phyloP scores from a whole-genome alignment of 805 yeast genomes.

The Candida sonorensis region DNA sequence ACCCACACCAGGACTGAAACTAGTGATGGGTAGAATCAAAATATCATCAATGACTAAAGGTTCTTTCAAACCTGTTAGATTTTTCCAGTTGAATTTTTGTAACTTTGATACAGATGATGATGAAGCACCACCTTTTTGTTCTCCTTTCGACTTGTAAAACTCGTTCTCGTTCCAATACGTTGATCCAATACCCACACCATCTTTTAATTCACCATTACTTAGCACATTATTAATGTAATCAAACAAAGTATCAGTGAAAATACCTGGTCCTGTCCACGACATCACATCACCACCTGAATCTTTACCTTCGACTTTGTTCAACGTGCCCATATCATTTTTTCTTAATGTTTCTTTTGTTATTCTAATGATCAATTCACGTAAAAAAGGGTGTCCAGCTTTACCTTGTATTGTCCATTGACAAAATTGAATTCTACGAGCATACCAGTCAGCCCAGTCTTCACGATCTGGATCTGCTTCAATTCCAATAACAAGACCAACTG shows the following conservation, averaged over 20 bases:
- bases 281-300: conserved; percentile 72
- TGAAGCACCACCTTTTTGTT: conserved; percentile 16
- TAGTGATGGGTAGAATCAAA: conserved; percentile 62
- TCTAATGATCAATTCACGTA: conserved; percentile 70
- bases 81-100: conserved; percentile 46
- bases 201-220: conserved; percentile 24
- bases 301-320: conserved; percentile 45
- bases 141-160: conserved; percentile 14
- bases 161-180: conserved; percentile 17
- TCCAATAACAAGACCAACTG: conserved; percentile 79
- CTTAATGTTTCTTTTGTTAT: conserved; percentile 71
- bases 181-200: conserved; percentile 29
- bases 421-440: conserved; percentile 86
- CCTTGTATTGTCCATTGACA: conserved; percentile 96
- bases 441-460: conserved; percentile 90
- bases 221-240: conserved; percentile 65
- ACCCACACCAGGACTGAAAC: conserved; percentile 62
- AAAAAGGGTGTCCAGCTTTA: conserved; percentile 85
- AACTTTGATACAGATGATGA: conserved; percentile 19
- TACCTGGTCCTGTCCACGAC: conserved; percentile 97
- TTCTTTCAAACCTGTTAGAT: conserved; percentile 50
- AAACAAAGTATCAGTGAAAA: conserved; percentile 84
- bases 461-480: conserved; percentile 97
- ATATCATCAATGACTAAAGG: conserved; percentile 63
- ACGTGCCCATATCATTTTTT: conserved; percentile 39